Evolutionary conservation across 2,329 filamentous ascomycete genomes (phyloP), one percentile per base, ranked within the genome.

Genomic region (Seiridium unicorne): DNA sequence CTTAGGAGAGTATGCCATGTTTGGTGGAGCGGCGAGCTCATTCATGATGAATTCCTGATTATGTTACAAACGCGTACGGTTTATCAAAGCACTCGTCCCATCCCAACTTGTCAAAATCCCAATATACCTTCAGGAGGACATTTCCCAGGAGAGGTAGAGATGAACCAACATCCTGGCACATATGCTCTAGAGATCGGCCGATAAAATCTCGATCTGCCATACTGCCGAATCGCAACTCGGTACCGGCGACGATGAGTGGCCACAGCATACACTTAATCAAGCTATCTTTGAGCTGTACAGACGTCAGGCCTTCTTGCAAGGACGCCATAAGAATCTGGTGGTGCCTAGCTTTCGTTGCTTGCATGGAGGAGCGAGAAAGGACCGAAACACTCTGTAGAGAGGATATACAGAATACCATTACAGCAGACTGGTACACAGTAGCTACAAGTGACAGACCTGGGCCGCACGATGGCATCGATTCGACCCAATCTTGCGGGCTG

Each of bases 81-180:
- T 62, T 64, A 60, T 75, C 68, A 59, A 75, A 77, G 59, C 74
- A 77, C 31, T 66, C 68, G 61, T 76, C 73, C 74, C 74, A 77
- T 2, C 55, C 46, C 34, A 60, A 65, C 57, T 67, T 61, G 1
- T 72, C 70, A 0, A 69, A 73, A 5, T 55, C 64, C 74, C 74
- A 76, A 36, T 72, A 76, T 44, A 51, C 61, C 61, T 69, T 58
- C 2, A 76, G 60, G 7, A 71, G 51, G 18, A 36, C 59, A 42
- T 68, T 64, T 6, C 68, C 72, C 6, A 62, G 54, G 7, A 70
- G 48, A 10, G 73, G 72, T 26, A 67, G 64, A 59, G 65, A 65
- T 31, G 67, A 66, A 3, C 72, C 72, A 8, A 66, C 61, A 7
- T 59, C 51, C 1, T 58, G 53, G 38, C 67, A 69, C 57, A 72